Conservation (phyloP, 345 rosid species). For the Schrenkiella parvula region DNA sequence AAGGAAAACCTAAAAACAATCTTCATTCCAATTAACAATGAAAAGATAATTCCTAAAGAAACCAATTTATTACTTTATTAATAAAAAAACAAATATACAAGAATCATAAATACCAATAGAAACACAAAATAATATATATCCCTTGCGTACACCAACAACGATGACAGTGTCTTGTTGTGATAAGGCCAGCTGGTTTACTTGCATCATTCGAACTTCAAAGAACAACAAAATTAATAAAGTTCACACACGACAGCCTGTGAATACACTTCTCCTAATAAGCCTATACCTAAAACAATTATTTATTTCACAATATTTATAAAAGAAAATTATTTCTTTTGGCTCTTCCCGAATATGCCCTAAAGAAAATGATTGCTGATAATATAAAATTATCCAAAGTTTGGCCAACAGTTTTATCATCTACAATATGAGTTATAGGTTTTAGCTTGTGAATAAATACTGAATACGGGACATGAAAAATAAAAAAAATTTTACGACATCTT, state of each 20-base stretch:
- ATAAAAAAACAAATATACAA: neutral
- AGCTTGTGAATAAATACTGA: neutral
- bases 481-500: neutral
- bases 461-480: neutral
- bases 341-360: constrained; percentile 20
- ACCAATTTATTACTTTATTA: neutral
- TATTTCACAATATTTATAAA: neutral
- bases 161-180: constrained; percentile 30
- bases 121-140: constrained; percentile 15
- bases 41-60: neutral
- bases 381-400: neutral
- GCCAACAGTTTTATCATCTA: neutral
- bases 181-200: constrained; percentile 30
- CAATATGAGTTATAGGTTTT: neutral
- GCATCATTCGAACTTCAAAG: constrained; percentile 30
- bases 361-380: constrained; percentile 22
- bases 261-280: constrained; percentile 31
- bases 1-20: neutral
- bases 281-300: constrained; percentile 21
- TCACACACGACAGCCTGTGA: constrained; percentile 35
- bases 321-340: neutral
- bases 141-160: constrained; percentile 24
- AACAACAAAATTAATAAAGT: constrained; percentile 5
- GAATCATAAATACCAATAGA: neutral
- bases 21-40: neutral